Conservation (phyloP, 2,329 filamentous ascomycete species). For the Colletotrichum lindemuthianum region DNA sequence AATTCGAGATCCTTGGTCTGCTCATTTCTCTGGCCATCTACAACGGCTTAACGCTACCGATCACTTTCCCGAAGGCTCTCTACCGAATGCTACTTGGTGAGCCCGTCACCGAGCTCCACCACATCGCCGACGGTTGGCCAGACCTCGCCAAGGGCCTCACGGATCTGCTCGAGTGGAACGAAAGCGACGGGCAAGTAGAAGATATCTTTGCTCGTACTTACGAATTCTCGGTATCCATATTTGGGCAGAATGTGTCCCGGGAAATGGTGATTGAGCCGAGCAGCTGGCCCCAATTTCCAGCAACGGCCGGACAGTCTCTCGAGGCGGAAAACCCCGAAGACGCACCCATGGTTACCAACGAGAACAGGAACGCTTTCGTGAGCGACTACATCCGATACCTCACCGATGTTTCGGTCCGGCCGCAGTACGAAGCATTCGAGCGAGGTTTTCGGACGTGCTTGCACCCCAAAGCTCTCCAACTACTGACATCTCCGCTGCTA, state of each 20-base stretch:
- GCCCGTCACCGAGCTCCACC: slow-evolving; percentile 74
- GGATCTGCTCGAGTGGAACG: slow-evolving; percentile 79
- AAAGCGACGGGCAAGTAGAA: slow-evolving; percentile 77
- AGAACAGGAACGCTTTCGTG: slow-evolving; percentile 82
- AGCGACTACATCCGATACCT: slow-evolving; percentile 87
- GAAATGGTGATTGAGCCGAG: slow-evolving; percentile 59
- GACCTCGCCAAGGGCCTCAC: slow-evolving; percentile 80
- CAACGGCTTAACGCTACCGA: slow-evolving; percentile 90
- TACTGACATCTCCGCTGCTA: slow-evolving; percentile 77
- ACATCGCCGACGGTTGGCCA: slow-evolving; percentile 90
- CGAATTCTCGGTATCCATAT: slow-evolving; percentile 77
- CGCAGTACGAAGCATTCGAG: slow-evolving; percentile 83
- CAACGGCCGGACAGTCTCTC: slow-evolving; percentile 41
- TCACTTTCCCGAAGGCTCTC: slow-evolving; percentile 86
- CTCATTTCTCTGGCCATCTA: slow-evolving; percentile 91
- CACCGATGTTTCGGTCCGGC: slow-evolving; percentile 78
- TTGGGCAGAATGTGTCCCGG: slow-evolving; percentile 66
- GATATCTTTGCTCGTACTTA: slow-evolving; percentile 88
- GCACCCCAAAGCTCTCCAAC: slow-evolving; percentile 72
- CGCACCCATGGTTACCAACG: slow-evolving; percentile 80
- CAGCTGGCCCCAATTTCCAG: slow-evolving; percentile 65
- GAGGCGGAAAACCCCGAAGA: slow-evolving; percentile 58
- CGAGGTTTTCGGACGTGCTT: slow-evolving; percentile 83
- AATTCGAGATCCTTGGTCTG: slow-evolving; percentile 88
- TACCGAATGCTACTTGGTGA: slow-evolving; percentile 82